Evolutionary conservation across 1,284 basidiomycete genomes (phyloP).

Genomic region (Microbotryum lychnidis-dioicae): DNA sequence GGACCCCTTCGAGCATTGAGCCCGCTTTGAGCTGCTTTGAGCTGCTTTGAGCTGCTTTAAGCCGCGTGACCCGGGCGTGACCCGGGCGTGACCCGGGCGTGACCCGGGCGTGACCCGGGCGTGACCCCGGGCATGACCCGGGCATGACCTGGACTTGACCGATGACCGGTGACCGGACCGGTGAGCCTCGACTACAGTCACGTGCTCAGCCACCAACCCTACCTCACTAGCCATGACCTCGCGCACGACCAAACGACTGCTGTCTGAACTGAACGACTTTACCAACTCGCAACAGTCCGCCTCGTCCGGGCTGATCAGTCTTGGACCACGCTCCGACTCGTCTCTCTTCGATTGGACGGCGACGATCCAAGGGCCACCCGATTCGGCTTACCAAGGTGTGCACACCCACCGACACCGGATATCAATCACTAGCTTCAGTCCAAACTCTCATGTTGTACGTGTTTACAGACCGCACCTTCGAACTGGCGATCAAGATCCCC

Average conservation of each 20-base stretch:
- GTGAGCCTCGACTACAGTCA: too few relatives aligned
- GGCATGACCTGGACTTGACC: too few relatives aligned
- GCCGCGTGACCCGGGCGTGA: too few relatives aligned
- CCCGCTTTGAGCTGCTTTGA: too few relatives aligned
- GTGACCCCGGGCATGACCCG: too few relatives aligned
- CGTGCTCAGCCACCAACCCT: too few relatives aligned
- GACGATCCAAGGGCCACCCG: neutral
- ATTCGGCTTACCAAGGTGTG: slow-evolving; percentile 1
- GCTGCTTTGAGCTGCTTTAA: too few relatives aligned
- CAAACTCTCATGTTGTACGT: neutral
- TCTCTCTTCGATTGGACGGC: slow-evolving; percentile 3
- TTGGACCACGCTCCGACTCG: slow-evolving; percentile 3
- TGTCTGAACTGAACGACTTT: slow-evolving; percentile 5
- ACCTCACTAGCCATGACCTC: neutral
- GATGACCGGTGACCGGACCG: too few relatives aligned
- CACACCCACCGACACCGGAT: too few relatives aligned
- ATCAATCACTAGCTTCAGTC: neutral
- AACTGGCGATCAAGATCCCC: slow-evolving; percentile 1
- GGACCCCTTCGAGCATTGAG: too few relatives aligned
- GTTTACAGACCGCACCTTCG: neutral
- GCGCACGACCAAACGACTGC: slow-evolving; percentile 9
- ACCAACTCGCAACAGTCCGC: neutral
- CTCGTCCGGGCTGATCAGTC: neutral
- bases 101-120: too few relatives aligned
- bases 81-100: too few relatives aligned